Evolutionary conservation across 2,329 filamentous ascomycete species (phyloP).

Genomic region (Penicillium sp.): DNA sequence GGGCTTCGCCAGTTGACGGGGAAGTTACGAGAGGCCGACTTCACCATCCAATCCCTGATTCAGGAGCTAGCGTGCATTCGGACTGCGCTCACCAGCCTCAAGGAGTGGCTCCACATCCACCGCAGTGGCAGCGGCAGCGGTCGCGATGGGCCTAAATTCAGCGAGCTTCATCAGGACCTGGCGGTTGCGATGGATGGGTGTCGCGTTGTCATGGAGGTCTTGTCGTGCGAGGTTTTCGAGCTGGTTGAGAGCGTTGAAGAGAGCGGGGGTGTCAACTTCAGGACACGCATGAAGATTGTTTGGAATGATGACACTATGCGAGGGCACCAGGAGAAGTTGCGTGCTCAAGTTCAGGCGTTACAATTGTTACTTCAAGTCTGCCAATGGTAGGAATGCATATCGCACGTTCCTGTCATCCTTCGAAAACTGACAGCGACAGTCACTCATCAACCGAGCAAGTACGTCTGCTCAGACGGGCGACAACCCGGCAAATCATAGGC

Average conservation of each 20-base stretch:
- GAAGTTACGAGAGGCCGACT: slow-evolving; percentile 40
- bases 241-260: slow-evolving; percentile 29
- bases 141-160: slow-evolving; percentile 24
- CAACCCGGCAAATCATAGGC: slow-evolving; percentile 37
- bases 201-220: slow-evolving; percentile 37
- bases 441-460: slow-evolving; percentile 38
- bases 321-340: slow-evolving; percentile 37
- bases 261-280: slow-evolving; percentile 26
- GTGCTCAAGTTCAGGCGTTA: slow-evolving; percentile 40
- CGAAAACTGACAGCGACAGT: slow-evolving; percentile 19
- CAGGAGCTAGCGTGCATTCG: slow-evolving; percentile 39
- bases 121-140: slow-evolving; percentile 28
- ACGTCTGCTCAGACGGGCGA: slow-evolving; percentile 33
- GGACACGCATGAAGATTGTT: slow-evolving; percentile 30
- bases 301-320: slow-evolving; percentile 43
- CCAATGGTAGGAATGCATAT: slow-evolving; percentile 35
- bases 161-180: slow-evolving; percentile 32
- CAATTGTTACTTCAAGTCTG: slow-evolving; percentile 42
- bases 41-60: slow-evolving; percentile 41
- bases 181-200: slow-evolving; percentile 40
- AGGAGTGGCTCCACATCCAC: slow-evolving; percentile 34
- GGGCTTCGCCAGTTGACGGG: slow-evolving; percentile 35
- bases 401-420: not conserved
- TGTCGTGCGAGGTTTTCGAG: slow-evolving; percentile 36
- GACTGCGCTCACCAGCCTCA: slow-evolving; percentile 38